Percentiles rank a stretch among this genome's conserved stretches.
phyloP scores from a whole-genome alignment of 208 protist species.

The Crithidia fasciculata region DNA sequence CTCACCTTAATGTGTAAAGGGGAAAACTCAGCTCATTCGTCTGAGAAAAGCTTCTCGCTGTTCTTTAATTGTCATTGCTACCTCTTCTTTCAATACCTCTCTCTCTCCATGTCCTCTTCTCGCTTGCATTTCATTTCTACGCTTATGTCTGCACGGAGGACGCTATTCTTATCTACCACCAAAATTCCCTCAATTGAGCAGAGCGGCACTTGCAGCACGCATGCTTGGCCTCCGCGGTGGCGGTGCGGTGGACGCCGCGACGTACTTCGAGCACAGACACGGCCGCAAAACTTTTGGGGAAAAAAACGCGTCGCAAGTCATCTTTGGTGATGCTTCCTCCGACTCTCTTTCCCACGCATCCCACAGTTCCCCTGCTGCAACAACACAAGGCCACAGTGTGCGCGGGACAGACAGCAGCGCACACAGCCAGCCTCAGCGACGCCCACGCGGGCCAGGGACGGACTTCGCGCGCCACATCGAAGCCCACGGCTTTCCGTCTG shows the following conservation, averaged over 20 bases:
- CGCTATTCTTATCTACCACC: too few species aligned
- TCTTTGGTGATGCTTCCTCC: slow-evolving; percentile 9
- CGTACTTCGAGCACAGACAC: slow-evolving; percentile 8
- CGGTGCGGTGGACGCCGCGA: slow-evolving; percentile 9
- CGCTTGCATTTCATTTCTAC: too few species aligned
- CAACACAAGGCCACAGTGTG: background rate
- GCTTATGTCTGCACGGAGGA: too few species aligned
- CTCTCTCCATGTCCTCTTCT: too few species aligned
- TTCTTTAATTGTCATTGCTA: too few species aligned
- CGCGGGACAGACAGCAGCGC: background rate
- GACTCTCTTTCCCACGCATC: background rate
- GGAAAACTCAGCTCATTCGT: too few species aligned
- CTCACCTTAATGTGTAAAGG: too few species aligned
- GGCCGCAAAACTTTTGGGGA: slow-evolving; percentile 12
- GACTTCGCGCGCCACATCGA: slow-evolving; percentile 44
- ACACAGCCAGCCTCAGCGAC: background rate
- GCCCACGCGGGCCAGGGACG: slow-evolving; percentile 47
- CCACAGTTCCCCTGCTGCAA: background rate
- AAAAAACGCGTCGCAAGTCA: slow-evolving; percentile 16
- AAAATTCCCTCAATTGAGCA: too few species aligned
- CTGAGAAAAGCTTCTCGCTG: too few species aligned
- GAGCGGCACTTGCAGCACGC: too few species aligned
- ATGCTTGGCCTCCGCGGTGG: background rate
- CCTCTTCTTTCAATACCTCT: too few species aligned
- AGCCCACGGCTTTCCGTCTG: slow-evolving; percentile 47